A percentile compares a stretch with the other conserved stretches of the same genome.
Conservation (phyloP, 768 basidiomycete genomes). For the Tulasnella sp. region DNA sequence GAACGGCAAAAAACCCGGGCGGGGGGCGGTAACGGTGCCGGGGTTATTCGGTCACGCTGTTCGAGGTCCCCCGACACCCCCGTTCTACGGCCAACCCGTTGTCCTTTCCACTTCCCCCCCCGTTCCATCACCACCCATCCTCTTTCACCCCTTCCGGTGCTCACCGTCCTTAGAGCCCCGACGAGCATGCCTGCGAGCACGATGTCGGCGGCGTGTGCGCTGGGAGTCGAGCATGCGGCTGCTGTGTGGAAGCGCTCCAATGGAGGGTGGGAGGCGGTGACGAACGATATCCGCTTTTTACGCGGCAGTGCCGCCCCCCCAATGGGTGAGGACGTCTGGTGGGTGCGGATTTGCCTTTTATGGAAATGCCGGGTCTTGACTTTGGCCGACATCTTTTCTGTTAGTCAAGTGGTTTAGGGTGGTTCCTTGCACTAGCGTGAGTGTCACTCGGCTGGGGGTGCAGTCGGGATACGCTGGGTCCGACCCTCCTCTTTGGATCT, state of each 20-base stretch:
- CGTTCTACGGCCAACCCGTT: slow-evolving; percentile 4
- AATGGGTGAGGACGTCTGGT: slow-evolving; percentile 8
- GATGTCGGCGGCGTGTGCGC: neutral
- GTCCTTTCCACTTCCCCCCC: neutral
- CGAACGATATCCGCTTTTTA: neutral
- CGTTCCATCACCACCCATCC: slow-evolving; percentile 7
- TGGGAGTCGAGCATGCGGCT: neutral
- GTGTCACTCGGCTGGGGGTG: neutral
- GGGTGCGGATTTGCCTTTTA: slow-evolving; percentile 14
- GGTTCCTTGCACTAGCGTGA: slow-evolving; percentile 21
- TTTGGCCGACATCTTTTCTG: slow-evolving; percentile 3
- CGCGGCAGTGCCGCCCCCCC: slow-evolving; percentile 14
- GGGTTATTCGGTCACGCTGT: slow-evolving; percentile 13
- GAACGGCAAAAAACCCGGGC: neutral
- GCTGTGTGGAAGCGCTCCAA: slow-evolving; percentile 15
- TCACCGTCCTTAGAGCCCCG: neutral
- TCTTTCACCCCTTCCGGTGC: neutral
- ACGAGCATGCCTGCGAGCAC: slow-evolving; percentile 7
- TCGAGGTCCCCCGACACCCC: slow-evolving; percentile 9
- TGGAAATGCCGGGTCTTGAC: slow-evolving; percentile 13
- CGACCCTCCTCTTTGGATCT: slow-evolving; percentile 19
- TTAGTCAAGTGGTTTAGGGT: slow-evolving; percentile 21
- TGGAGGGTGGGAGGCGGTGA: slow-evolving; percentile 19
- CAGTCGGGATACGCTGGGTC: slow-evolving; percentile 14
- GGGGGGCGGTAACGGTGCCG: neutral